Percentiles rank a stretch among this genome's conserved stretches.
Conservation (phyloP, 1,139 yeast species). For the Geotrichum australiense region DNA sequence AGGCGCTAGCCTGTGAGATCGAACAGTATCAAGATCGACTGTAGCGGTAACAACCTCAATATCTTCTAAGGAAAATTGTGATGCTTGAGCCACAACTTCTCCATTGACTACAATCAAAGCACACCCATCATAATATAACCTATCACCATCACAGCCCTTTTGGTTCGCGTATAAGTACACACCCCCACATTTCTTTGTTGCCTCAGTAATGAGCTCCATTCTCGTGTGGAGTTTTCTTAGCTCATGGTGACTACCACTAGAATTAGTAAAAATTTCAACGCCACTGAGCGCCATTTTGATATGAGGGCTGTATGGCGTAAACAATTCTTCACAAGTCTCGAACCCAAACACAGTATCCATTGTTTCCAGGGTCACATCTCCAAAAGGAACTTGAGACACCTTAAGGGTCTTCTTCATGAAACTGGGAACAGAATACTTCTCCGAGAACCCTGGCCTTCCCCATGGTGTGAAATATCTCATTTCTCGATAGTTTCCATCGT, state of each 20-base stretch:
- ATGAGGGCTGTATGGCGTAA: slow-evolving; percentile 95
- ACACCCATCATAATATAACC: slow-evolving; percentile 94
- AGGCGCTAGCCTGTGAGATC: slow-evolving; percentile 64
- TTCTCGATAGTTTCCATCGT: slow-evolving; percentile 96
- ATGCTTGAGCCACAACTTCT: slow-evolving; percentile 81
- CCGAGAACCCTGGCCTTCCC: slow-evolving; percentile 70
- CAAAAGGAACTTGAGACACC: slow-evolving; percentile 55
- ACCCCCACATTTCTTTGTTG: slow-evolving; percentile 95
- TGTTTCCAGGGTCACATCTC: slow-evolving; percentile 83
- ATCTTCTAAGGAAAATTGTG: slow-evolving; percentile 80
- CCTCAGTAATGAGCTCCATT: slow-evolving; percentile 77
- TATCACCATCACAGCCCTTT: slow-evolving; percentile 97
- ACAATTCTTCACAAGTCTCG: slow-evolving; percentile 95
- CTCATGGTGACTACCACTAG: slow-evolving; percentile 96
- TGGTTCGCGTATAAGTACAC: slow-evolving; percentile 89
- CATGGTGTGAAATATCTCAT: slow-evolving; percentile 97
- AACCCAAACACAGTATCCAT: slow-evolving; percentile 85
- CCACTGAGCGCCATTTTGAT: slow-evolving; percentile 90
- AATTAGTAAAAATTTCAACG: slow-evolving; percentile 90
- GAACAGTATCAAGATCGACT: slow-evolving; percentile 83
- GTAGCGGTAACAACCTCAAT: slow-evolving; percentile 94
- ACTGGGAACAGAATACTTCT: slow-evolving; percentile 65
- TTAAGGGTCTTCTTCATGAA: slow-evolving; percentile 48
- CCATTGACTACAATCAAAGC: slow-evolving; percentile 93
- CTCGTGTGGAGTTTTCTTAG: slow-evolving; percentile 81